A percentile compares a stretch with the other conserved stretches of the same genome.
These are phyloP conservation scores for Epithele typhae DNA, from an alignment of 768 basidiomycete genomes.

Conservation along the genomic window DNA sequence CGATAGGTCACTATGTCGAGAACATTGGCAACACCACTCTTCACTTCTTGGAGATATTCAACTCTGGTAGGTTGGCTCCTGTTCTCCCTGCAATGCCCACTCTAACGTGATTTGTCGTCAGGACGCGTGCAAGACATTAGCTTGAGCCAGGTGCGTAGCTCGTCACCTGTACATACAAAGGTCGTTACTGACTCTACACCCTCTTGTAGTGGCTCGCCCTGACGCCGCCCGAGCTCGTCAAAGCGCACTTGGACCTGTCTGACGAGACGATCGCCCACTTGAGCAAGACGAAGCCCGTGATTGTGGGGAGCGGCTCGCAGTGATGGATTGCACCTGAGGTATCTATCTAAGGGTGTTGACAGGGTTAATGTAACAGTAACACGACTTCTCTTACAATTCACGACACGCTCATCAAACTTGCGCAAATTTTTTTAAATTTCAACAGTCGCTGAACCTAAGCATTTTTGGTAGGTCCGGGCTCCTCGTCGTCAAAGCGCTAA, in stretches of 20 bases:
- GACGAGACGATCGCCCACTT: constrained; percentile 47
- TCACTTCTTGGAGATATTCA: constrained; percentile 55
- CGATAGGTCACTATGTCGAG: constrained; percentile 52
- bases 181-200: too few species aligned
- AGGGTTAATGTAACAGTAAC: too few species aligned
- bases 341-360: neutral
- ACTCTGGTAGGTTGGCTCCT: constrained; percentile 5
- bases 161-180: too few species aligned
- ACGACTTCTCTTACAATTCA: too few species aligned
- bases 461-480: too few species aligned
- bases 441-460: too few species aligned
- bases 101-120: neutral
- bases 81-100: neutral
- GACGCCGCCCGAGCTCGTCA: constrained; percentile 53
- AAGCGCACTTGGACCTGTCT: constrained; percentile 51
- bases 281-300: constrained; percentile 26
- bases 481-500: too few species aligned
- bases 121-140: constrained; percentile 53
- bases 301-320: constrained; percentile 1
- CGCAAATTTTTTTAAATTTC: too few species aligned
- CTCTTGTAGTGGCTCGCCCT: constrained; percentile 54
- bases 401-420: too few species aligned
- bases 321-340: too few species aligned
- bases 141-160: constrained; percentile 31
- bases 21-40: constrained; percentile 59